Evolutionary conservation across 305 asterid species (phyloP).

Genomic region (Fraxinus nigra): DNA sequence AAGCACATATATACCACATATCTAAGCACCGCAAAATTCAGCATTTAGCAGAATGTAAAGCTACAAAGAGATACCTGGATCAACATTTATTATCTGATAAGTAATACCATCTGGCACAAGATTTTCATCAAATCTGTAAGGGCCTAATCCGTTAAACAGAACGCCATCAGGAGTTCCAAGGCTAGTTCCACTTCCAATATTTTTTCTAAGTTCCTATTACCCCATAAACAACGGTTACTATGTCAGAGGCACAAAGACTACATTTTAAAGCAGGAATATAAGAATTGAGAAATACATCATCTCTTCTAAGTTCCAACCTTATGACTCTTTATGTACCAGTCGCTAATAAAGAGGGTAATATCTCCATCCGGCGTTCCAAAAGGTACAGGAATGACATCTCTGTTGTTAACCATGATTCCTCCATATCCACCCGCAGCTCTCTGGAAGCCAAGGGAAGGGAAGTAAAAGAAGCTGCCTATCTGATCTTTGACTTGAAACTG

Average conservation of each 20-base stretch:
- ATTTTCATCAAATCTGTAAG: constrained; percentile 63
- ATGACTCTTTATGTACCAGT: constrained; percentile 81
- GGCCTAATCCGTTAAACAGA: constrained; percentile 77
- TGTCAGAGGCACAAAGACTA: constrained; percentile 18
- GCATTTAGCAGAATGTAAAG: not conserved
- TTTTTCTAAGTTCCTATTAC: constrained; percentile 65
- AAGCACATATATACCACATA: not conserved
- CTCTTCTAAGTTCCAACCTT: constrained; percentile 61
- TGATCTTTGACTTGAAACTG: constrained; percentile 94
- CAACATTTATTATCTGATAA: constrained; percentile 66
- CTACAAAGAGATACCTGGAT: constrained; percentile 55
- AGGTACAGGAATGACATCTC: constrained; percentile 80
- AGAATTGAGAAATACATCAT: constrained; percentile 2
- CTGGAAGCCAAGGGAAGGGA: constrained; percentile 74
- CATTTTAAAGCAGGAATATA: constrained; percentile 9
- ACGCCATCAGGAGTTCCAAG: constrained; percentile 85
- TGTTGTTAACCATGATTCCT: constrained; percentile 74
- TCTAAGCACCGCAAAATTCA: not conserved
- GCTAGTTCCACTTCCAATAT: constrained; percentile 54
- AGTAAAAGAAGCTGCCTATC: constrained; percentile 92
- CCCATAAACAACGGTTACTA: constrained; percentile 32
- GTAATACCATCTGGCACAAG: constrained; percentile 58
- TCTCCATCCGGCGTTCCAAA: constrained; percentile 78
- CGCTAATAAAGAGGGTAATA: constrained; percentile 69
- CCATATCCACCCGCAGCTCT: constrained; percentile 92